Evolutionary conservation across 768 basidiomycete genomes (phyloP), one percentile per base, ranked within the genome.

Genomic region (Sarcomyxa edulis): DNA sequence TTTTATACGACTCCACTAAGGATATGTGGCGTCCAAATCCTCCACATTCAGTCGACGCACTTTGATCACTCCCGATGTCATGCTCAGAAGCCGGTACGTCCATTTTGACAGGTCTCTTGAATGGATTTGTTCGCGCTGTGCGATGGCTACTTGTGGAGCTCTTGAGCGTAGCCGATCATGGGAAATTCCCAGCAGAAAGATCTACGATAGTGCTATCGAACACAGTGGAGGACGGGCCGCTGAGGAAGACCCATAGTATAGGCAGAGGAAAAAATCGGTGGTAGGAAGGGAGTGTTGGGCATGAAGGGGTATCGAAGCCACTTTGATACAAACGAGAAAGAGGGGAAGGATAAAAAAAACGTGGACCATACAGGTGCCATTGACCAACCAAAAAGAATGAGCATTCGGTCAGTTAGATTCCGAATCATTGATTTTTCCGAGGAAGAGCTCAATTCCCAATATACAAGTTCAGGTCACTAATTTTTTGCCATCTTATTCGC

Each of bases 251-350:
- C 48, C 48, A 28, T 40, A 36, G 20, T 48, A 54, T 21, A 49
- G 46, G n/a, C n/a, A n/a, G n/a, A n/a, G n/a, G n/a, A n/a, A n/a
- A n/a, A 18, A 43, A 46, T 9, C 35, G 35, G 37, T 81, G 81
- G 64, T 96, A 92, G 90, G 74, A 92, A 12, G 94, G 83, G 15
- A 94, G 91, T 56, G 88, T 80, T 16, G 89, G 90, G 20, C 93
- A 97, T 48, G 94, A 97, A 45, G 88, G 95, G 41, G 68, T 75
- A 6, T 53, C 96, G 47, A 84, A 82, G 53, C 19, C 85, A 95
- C 60, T 65, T 97, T 33, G 78, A 72, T 49, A 82, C 77, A 24
- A 74, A 91, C 32, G 60, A 65, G 18, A 60, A 61, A 9, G 55
- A 55, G n/a, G 35, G 68, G 15, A 74, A 68, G 39, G 70, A 71